Conservation (phyloP, 495 filamentous ascomycete genomes). For the Daldinia loculata region DNA sequence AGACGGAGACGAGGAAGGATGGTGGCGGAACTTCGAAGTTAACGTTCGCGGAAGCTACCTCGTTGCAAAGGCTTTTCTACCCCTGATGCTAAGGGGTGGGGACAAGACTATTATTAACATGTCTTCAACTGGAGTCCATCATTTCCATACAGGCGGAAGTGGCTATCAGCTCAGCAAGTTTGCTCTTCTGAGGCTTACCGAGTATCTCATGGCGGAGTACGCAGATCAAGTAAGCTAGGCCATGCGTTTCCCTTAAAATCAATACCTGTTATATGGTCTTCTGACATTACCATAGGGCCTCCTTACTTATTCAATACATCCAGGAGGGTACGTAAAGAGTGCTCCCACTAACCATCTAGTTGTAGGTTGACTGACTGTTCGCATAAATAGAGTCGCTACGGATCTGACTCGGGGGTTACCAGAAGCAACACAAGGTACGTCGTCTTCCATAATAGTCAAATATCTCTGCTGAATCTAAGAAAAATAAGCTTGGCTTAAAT, state of each 20-base stretch:
- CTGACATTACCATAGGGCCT: conserved; percentile 47
- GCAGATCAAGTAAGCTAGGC: conserved; percentile 33
- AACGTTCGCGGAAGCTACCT: conserved; percentile 52
- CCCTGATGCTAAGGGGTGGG: conserved; percentile 55
- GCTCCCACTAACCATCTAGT: background rate
- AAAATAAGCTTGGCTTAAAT: conserved; percentile 34
- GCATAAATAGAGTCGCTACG: conserved; percentile 25
- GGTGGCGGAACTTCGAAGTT: conserved; percentile 56
- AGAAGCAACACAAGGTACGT: conserved; percentile 29
- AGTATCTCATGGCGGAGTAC: conserved; percentile 57
- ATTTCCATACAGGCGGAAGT: conserved; percentile 43
- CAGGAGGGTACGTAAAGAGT: conserved; percentile 51
- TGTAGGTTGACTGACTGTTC: background rate
- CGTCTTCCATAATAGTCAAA: too few relatives aligned
- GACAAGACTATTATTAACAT: conserved; percentile 61
- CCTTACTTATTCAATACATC: conserved; percentile 57
- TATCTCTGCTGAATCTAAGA: background rate
- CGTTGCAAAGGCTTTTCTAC: conserved; percentile 49
- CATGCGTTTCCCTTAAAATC: background rate
- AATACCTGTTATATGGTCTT: background rate
- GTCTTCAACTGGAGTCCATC: conserved; percentile 52
- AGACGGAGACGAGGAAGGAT: conserved; percentile 54
- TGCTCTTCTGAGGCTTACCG: conserved; percentile 56
- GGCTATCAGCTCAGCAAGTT: conserved; percentile 58
- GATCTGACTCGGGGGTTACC: conserved; percentile 25